Evolutionary conservation across 1,284 basidiomycete genomes (phyloP), one percentile per base, ranked within the genome.

Genomic region (Pseudozyma flocculosa): DNA sequence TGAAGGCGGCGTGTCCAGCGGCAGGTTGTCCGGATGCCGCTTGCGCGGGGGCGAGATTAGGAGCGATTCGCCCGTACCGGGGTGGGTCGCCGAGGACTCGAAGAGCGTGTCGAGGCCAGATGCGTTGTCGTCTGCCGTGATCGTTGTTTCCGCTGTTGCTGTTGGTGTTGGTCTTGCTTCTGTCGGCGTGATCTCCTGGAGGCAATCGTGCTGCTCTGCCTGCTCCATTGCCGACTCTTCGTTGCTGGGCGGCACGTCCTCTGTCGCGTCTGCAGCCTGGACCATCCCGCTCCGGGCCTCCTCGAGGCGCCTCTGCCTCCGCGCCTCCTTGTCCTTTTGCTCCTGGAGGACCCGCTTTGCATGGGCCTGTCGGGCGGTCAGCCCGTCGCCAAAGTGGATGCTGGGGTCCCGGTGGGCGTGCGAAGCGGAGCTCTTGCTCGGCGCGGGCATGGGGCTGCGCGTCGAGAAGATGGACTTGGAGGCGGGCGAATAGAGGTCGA

Each of bases 1-100:
- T 22, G 63, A 66, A 9, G 63, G 63, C 29, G 63, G 63, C 11
- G 63, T 66, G 37, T 66, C 59, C 41, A 65, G 62, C 5, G 54
- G 54, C 19, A 48, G 51, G 14, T 54, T 50, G 41, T 60, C 62
- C 40, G 48, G 29, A 17, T 44, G 57, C 38, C 56, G 56, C 40
- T 57, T 65, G 14, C 62, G 62, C 9, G 57, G 62, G 14, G 62
- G 62, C 23, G 62, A 65, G n/a, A 65, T 50, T 36, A 41, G 18
- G 34, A 59, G 29, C 18, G 24, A n/a, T 8, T 43, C 49, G 22
- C 45, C 19, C 4, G 47, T 24, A 2, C 48, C 59, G 15, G 53
- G 38, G 36, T 61, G 43, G 15, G 50, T 15, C 14, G 45, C 54
- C 2, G 53, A 53, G 41, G 52, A 50, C 14, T 56, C 50, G 7